Evolutionary conservation across 2,329 filamentous ascomycete genomes (phyloP).

Genomic region (Colletotrichum tropicicola): DNA sequence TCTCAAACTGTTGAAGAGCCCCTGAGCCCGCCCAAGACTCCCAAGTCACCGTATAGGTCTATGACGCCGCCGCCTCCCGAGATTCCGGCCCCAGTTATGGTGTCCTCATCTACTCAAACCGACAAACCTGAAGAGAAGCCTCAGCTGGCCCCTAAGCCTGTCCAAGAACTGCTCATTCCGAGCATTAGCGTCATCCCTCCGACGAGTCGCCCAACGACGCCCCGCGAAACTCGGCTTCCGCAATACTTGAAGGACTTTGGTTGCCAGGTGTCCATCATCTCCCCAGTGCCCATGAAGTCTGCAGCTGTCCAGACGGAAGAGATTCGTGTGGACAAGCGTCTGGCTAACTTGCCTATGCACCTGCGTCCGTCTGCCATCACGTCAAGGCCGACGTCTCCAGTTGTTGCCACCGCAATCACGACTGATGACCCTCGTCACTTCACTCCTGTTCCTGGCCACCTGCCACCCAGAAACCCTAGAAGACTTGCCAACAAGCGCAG

Average conservation of each 20-base stretch:
- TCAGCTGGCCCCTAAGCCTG: background rate
- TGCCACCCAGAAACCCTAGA: conserved; percentile 69
- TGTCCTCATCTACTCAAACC: conserved; percentile 71
- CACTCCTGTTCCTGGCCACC: conserved; percentile 59
- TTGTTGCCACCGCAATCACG: conserved; percentile 38
- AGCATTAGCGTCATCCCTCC: conserved; percentile 94
- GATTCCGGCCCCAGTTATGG: conserved; percentile 48
- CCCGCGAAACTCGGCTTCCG: conserved; percentile 77
- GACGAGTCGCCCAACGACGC: conserved; percentile 82
- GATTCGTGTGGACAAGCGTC: conserved; percentile 83
- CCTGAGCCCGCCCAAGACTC: conserved; percentile 72
- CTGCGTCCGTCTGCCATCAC: conserved; percentile 81
- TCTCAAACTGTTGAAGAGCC: conserved; percentile 72
- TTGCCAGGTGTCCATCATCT: conserved; percentile 76
- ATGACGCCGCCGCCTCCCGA: conserved; percentile 51
- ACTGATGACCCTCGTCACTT: conserved; percentile 53
- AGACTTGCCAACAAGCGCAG: conserved; percentile 59
- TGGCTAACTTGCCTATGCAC: conserved; percentile 78
- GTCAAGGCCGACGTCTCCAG: conserved; percentile 67
- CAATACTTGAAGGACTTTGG: conserved; percentile 84
- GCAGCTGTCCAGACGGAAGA: conserved; percentile 83
- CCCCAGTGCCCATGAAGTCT: conserved; percentile 61
- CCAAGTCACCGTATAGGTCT: conserved; percentile 57
- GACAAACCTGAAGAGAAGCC: conserved; percentile 42
- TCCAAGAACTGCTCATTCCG: conserved; percentile 68